These are phyloP conservation scores for Pholiota conissans DNA, from an alignment of 768 basidiomycete genomes.

Conservation along the genomic window DNA sequence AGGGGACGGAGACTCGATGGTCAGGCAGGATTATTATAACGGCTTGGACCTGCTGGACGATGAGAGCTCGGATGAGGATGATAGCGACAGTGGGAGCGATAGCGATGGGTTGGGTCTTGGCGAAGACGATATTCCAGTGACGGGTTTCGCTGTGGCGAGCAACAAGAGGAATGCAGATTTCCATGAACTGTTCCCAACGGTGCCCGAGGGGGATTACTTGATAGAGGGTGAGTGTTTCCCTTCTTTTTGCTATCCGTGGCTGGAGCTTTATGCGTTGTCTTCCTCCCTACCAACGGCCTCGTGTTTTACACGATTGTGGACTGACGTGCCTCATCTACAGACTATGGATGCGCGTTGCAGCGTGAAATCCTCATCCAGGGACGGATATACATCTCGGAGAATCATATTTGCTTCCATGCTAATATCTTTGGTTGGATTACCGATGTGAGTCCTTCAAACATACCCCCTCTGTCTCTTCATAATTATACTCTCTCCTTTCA, in stretches of 20 bases:
- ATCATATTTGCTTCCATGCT: conserved; percentile 99
- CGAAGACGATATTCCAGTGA: conserved; percentile 84
- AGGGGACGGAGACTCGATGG: conserved; percentile 2
- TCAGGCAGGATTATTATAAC: conserved; percentile 31
- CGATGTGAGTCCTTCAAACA: conserved; percentile 57
- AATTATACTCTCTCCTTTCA: neutral
- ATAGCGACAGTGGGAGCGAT: conserved; percentile 26
- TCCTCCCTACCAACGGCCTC: conserved; percentile 11
- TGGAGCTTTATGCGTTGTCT: too few relatives aligned
- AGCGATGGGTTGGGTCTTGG: conserved; percentile 45
- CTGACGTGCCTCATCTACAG: conserved; percentile 37
- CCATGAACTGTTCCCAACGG: conserved; percentile 85
- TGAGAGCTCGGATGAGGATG: conserved; percentile 33
- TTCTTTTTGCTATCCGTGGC: too few relatives aligned
- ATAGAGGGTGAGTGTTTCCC: conserved; percentile 97
- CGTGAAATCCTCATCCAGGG: conserved; percentile 97
- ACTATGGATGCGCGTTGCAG: conserved; percentile 97
- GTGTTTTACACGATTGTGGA: neutral
- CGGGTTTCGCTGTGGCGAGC: conserved; percentile 96
- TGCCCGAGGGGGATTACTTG: conserved; percentile 95
- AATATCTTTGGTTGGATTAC: conserved; percentile 99
- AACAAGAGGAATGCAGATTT: conserved; percentile 94
- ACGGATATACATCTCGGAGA: conserved; percentile 94
- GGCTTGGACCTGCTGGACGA: conserved; percentile 28
- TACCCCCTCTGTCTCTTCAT: neutral